Base-by-base conservation (phyloP, 805 yeast species). In the Zygosaccharomyces pseudorouxii region DNA sequence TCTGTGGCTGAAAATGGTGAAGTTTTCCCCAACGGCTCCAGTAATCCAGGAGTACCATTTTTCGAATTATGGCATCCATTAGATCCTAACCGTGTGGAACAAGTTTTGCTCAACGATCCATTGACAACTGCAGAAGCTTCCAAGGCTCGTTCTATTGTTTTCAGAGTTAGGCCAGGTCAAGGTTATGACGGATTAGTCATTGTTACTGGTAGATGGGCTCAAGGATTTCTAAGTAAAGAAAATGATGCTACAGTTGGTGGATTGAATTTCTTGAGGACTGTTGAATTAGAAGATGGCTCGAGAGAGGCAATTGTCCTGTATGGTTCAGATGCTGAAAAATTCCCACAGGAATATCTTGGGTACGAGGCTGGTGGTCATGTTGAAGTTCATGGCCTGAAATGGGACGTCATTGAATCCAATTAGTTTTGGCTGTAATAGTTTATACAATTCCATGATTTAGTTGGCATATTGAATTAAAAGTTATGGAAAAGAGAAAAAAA, bases 51-150 rank as follows among this genome's bases (percentile, higher is more conserved):
- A 10, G 60, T 67, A 19, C 43, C 53, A 2, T 67, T 67, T 44
- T 53, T 58, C 38, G 71, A 67, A 49, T 50, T 67, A 18, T 67
- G 71, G 71, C 70, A 66, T 52, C 70, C 71, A 45, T 42, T 67
- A 31, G 65, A 65, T 37, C 54, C 64, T 8, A 50, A 53, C 11
- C 49, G 52, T 20, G 53, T 50, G 4, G 64, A 61, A 25, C 48
- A 58, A 20, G 59, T 57, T 6, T 48, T 57, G 51, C 56, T 22
- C 4, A 25, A 25, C 33, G 28, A 33, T 19, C 27, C 37, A 16
- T 14, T 33, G 11, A 33, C 37, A 16, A 33, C 37, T 9, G 37
- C 37, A 0, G 19, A 33, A 18, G 37, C 37, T 8, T 14, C 37
- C 12, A 40, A 42, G 11, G 59, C 57, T 16, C 54, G 53, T 45